These are phyloP conservation scores for Rosa hybrid DNA, from an alignment of 331 rosid genomes.

Conservation along the genomic window DNA sequence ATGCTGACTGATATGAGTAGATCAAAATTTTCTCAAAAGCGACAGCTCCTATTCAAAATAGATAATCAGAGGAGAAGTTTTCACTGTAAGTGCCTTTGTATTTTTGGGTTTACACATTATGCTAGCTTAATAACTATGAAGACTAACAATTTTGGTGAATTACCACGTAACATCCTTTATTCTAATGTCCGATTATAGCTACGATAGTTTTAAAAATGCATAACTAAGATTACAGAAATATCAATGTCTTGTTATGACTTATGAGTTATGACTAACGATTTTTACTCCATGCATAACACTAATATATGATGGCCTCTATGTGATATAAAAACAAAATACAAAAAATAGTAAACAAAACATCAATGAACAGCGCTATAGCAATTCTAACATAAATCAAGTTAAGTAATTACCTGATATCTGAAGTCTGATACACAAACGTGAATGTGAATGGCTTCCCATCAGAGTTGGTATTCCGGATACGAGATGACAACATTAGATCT, in stretches of 20 bases:
- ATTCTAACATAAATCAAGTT: constrained; percentile 1
- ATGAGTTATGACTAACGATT: background rate
- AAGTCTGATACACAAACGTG: constrained; percentile 89
- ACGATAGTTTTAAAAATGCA: background rate
- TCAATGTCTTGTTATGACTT: background rate
- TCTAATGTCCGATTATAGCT: background rate
- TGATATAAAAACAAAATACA: background rate
- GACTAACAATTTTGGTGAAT: background rate
- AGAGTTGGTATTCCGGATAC: constrained; percentile 71
- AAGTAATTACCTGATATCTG: constrained; percentile 68
- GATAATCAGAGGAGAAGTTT: background rate
- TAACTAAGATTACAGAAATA: background rate
- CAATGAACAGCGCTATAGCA: background rate
- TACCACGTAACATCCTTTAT: background rate
- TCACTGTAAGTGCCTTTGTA: background rate
- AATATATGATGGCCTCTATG: background rate
- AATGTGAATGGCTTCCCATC: constrained; percentile 88
- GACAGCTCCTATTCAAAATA: background rate
- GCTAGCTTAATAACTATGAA: background rate
- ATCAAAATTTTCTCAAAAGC: background rate
- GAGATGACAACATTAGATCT: constrained; percentile 79
- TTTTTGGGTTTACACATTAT: background rate
- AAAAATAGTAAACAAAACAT: background rate
- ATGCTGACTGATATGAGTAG: background rate
- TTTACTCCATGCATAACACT: background rate